Base-by-base conservation (phyloP, 257 asterid species). In the Petunia axillaris region DNA sequence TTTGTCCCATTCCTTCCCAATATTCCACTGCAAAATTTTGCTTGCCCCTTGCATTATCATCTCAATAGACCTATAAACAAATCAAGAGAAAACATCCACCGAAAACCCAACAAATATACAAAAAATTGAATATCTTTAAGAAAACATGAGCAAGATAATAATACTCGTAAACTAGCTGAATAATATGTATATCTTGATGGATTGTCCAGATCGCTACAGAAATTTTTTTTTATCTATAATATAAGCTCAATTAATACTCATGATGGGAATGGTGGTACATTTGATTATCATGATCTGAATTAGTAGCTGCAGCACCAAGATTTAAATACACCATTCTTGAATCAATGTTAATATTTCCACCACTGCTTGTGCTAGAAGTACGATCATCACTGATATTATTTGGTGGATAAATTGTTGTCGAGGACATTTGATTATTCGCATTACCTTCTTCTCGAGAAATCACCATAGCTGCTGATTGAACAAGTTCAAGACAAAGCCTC, bases 401-500 rank as follows among this genome's bases (percentile, higher is more conserved):
- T 4, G 97, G 89, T 4, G 92, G 97, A 44, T 90, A 93, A 4
- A 93, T 89, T 3, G 87, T 75, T 1, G 80, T 81, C 0, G 91
- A 53, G 40, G 88, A 81, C 1, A 85, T 83, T 43, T 82, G 87
- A 65, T 59, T 87, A 37, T 55, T 66, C 0, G 85, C 85, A 75
- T 90, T 92, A 43, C 97, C 97, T 55, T 95, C 98, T 80, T 95
- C 99, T 13, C 99, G 73, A 0, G 98, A 95, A 1, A 95, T 95
- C 50, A 95, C 99, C 97, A 93, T 87, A 0, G 98, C 99, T 0
- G 99, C 98, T 0, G 98, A 93, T 44, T 95, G 99, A 6, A 95
- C 99, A 0, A 95, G 93, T 84, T 95, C 99, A 0, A 95, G 88
- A 4, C 99, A 95, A 8, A 95, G 97, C 89, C 99, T 53, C 0